phyloP scores from a whole-genome alignment of 2,329 filamentous ascomycete species.

The Botryotinia narcissicola region DNA sequence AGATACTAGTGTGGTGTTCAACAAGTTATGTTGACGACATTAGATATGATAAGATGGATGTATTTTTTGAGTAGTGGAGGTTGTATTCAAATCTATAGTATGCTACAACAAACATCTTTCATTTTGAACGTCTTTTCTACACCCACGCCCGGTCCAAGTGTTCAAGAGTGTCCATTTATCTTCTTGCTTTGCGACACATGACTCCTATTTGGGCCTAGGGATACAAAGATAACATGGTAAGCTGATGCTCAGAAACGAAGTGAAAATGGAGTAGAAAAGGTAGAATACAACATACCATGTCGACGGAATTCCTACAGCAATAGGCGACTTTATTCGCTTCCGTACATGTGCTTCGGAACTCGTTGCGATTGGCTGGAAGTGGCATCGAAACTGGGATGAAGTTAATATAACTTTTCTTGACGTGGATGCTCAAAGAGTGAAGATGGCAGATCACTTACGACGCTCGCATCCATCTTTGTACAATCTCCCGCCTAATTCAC shows the following conservation, averaged over 20 bases:
- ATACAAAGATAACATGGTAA: not conserved
- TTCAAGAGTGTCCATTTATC: not conserved
- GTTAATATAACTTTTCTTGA: not conserved
- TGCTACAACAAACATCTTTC: not conserved
- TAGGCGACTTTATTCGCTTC: not conserved
- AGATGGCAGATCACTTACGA: not conserved
- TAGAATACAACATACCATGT: not conserved
- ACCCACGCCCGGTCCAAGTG: too few species aligned
- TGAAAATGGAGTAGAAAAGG: too few species aligned
- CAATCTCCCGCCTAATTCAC: not conserved
- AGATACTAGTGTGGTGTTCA: not conserved
- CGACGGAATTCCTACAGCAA: not conserved
- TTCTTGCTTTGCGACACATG: not conserved
- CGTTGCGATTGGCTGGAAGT: not conserved
- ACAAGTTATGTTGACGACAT: not conserved
- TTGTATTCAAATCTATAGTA: not conserved
- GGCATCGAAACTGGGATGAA: not conserved
- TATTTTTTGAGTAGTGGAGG: not conserved
- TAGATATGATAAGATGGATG: not conserved
- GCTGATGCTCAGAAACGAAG: not conserved
- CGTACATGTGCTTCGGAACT: not conserved
- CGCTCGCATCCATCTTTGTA: constrained; percentile 5
- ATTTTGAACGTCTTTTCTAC: not conserved
- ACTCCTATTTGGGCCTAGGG: not conserved
- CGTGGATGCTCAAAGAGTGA: not conserved